These are phyloP conservation scores for Xerocomus potaroensis DNA, from an alignment of 768 basidiomycete genomes.

Conservation along the genomic window DNA sequence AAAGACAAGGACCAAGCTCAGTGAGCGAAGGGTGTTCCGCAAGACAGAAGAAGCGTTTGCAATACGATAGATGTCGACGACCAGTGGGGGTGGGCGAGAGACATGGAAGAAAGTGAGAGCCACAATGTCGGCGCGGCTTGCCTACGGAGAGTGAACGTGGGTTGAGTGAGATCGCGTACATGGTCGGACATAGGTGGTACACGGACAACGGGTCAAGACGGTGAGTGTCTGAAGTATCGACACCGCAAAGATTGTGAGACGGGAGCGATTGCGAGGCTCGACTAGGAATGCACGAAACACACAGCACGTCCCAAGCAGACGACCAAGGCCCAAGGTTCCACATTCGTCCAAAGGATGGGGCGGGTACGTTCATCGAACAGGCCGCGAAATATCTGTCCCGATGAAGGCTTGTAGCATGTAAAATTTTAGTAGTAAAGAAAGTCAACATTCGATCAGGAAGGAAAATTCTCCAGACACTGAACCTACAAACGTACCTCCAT, in stretches of 20 bases:
- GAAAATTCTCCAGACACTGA: neutral
- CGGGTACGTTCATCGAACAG: neutral
- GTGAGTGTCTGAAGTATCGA: neutral
- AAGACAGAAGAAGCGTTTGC: too few relatives aligned
- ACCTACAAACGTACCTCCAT: slow-evolving; percentile 9
- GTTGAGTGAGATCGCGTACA: neutral
- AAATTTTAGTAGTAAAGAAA: neutral
- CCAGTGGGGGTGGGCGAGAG: neutral
- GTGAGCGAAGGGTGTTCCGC: neutral
- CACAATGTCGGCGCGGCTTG: neutral
- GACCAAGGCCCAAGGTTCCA: neutral
- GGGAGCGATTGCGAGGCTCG: neutral
- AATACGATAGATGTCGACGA: neutral
- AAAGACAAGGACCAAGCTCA: neutral
- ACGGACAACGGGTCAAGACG: neutral
- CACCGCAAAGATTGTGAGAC: neutral
- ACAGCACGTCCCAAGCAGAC: neutral
- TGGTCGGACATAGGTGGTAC: neutral
- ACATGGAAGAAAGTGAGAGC: neutral
- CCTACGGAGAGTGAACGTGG: neutral
- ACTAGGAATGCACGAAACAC: neutral
- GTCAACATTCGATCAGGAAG: neutral
- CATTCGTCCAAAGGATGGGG: neutral
- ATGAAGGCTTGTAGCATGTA: neutral
- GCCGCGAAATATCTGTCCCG: neutral